Base-by-base conservation (phyloP, 2,329 filamentous ascomycete species). In the Amauroascus niger region DNA sequence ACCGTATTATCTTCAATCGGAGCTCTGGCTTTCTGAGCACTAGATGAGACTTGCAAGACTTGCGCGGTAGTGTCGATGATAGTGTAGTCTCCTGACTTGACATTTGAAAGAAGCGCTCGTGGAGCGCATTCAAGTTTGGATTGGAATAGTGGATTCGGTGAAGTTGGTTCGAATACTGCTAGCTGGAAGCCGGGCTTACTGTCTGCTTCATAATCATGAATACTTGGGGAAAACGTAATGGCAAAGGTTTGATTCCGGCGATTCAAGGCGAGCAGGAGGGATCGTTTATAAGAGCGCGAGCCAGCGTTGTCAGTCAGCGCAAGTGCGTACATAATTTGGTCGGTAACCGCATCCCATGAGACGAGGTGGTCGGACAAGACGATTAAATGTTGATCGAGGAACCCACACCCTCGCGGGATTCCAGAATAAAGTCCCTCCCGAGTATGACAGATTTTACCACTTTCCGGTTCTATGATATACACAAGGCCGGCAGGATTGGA, bases 331-430 rank as follows among this genome's bases (percentile, higher is more conserved):
- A 80, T 78, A 45, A 90, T 76, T 61, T 84, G 79, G 62, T 95
- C 87, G 49, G 82, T 77, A 6, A 97, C 87, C 9, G 94, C 78
- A 67, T 98, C 87, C 75, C 88, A 95, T 33, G 95, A 83, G 39
- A 81, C 76, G 7, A 96, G 76, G 26, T 81, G 79, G 41, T 84
- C 77, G 0, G 88, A 88, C 1, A 95, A 73, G 44, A 87, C 78
- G 54, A 97, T 75, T 16, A 98, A 72, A 63, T 85, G 84, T 22
- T 83, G 82, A 1, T 82, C 84, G 1, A 93, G 70, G 51, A 94
- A 84, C 4, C 77, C 81, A 28, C 94, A 70, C n/a, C 79, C 80
- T 54, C 82, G 79, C 6, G 89, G 74, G 16, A 78, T 76, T 5
- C 82, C 81, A 49, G 77, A 76, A 70, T 85, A 84, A 41, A 91